A percentile compares a stretch with the other conserved stretches of the same genome.
phyloP scores from a whole-genome alignment of 208 protist species.

The Sergeia podlipaevii region DNA sequence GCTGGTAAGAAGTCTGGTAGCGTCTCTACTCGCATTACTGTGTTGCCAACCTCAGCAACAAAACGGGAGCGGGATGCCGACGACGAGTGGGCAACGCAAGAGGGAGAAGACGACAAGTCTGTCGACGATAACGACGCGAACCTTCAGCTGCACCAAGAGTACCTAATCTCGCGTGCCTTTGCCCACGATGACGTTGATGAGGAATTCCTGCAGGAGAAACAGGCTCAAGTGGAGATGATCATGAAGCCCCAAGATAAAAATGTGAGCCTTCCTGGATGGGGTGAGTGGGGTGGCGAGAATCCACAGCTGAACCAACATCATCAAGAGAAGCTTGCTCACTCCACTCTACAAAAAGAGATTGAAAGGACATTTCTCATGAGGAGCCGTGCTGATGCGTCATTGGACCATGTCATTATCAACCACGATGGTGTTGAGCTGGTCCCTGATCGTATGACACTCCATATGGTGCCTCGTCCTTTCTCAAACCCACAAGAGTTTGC shows the following conservation, averaged over 20 bases:
- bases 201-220: conserved; percentile 89
- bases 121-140: background rate
- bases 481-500: conserved; percentile 88
- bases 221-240: conserved; percentile 77
- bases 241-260: conserved; percentile 87
- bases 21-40: too few species aligned
- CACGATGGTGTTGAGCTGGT: conserved; percentile 90
- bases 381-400: conserved; percentile 75
- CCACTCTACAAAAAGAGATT: conserved; percentile 57
- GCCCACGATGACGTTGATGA: conserved; percentile 87
- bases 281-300: conserved; percentile 91
- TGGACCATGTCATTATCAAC: conserved; percentile 94
- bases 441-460: conserved; percentile 81
- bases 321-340: conserved; percentile 50
- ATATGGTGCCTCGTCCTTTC: conserved; percentile 92
- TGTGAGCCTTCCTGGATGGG: conserved; percentile 86
- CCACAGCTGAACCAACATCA: conserved; percentile 72
- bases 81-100: too few species aligned
- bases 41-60: too few species aligned
- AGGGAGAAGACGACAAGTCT: background rate
- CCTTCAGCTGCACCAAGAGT: conserved; percentile 67
- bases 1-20: conserved; percentile 1
- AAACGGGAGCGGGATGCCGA: too few species aligned
- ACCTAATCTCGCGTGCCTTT: conserved; percentile 90
- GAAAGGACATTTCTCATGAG: conserved; percentile 74